Percentiles rank a stretch among this genome's conserved stretches.
These are phyloP conservation scores for Penicillium lividum DNA, from an alignment of 495 filamentous ascomycete species.

Conservation along the genomic window DNA sequence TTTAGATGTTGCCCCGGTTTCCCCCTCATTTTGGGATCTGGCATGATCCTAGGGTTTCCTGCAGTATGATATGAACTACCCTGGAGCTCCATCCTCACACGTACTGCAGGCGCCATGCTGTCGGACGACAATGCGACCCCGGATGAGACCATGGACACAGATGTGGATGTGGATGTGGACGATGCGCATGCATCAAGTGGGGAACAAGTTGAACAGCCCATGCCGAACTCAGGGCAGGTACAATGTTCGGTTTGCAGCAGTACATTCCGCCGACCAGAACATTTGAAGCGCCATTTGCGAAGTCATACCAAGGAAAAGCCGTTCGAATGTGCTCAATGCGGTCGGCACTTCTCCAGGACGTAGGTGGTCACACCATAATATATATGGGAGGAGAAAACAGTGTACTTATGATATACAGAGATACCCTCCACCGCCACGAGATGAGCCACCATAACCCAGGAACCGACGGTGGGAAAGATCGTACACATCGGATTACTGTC, in stretches of 20 bases:
- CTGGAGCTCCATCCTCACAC: slow-evolving; percentile 5
- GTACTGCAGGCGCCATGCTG: slow-evolving; percentile 33
- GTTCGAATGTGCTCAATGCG: slow-evolving; percentile 66
- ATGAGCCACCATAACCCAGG: slow-evolving; percentile 49
- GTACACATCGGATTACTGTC: slow-evolving; percentile 44
- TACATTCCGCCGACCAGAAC: slow-evolving; percentile 67
- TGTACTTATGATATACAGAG: slow-evolving; percentile 30
- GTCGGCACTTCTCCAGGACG: slow-evolving; percentile 65
- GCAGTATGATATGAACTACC: slow-evolving; percentile 7
- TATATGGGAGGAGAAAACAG: background rate
- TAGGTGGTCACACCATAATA: slow-evolving; percentile 25
- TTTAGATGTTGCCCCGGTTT: slow-evolving; percentile 12
- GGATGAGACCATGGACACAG: slow-evolving; percentile 22
- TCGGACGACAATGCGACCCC: slow-evolving; percentile 31
- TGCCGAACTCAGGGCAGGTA: slow-evolving; percentile 22
- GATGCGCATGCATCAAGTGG: slow-evolving; percentile 15
- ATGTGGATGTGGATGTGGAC: slow-evolving; percentile 10
- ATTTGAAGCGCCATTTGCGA: slow-evolving; percentile 70
- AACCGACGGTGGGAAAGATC: slow-evolving; percentile 40
- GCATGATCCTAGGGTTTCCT: background rate
- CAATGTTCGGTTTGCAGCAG: slow-evolving; percentile 54
- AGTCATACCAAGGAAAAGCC: slow-evolving; percentile 72
- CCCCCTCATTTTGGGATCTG: slow-evolving; percentile 15
- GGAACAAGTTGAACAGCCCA: slow-evolving; percentile 24
- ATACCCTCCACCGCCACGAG: slow-evolving; percentile 59